Evolutionary conservation across 2,329 filamentous ascomycete species (phyloP).

Genomic region (Colletotrichum spinosum): DNA sequence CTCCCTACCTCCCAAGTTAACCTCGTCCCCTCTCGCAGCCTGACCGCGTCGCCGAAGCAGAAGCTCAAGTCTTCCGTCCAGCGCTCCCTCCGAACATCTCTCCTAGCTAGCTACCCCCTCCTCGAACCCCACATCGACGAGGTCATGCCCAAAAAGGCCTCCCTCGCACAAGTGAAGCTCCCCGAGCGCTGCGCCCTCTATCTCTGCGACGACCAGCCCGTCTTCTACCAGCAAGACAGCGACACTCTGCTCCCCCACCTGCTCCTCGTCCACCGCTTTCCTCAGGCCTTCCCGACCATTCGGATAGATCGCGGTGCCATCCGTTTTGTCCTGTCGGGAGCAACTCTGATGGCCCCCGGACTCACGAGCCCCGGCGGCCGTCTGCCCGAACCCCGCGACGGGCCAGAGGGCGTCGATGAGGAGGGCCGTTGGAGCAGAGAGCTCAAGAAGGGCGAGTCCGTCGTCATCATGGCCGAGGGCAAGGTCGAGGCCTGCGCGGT

Average conservation of each 20-base stretch:
- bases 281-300: conserved; percentile 82
- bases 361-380: conserved; percentile 86
- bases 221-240: conserved; percentile 91
- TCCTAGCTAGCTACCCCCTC: conserved; percentile 86
- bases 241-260: conserved; percentile 88
- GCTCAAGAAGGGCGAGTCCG: conserved; percentile 82
- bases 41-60: conserved; percentile 83
- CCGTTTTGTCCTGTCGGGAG: conserved; percentile 93
- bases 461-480: conserved; percentile 91
- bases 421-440: conserved; percentile 73
- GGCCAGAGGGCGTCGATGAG: conserved; percentile 58
- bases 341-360: conserved; percentile 95
- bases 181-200: conserved; percentile 93
- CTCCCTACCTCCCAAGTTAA: conserved; percentile 28
- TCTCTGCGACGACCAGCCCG: conserved; percentile 78
- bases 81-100: conserved; percentile 83
- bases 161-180: conserved; percentile 90
- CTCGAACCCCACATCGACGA: conserved; percentile 92
- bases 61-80: conserved; percentile 98
- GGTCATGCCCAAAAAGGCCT: conserved; percentile 93
- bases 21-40: conserved; percentile 59
- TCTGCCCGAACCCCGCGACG: conserved; percentile 69
- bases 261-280: conserved; percentile 89
- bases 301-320: conserved; percentile 97
- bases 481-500: conserved; percentile 93